Evolutionary conservation across 768 basidiomycete species (phyloP), one percentile per base, ranked within the genome.

Genomic region (Mycena capillaripes): DNA sequence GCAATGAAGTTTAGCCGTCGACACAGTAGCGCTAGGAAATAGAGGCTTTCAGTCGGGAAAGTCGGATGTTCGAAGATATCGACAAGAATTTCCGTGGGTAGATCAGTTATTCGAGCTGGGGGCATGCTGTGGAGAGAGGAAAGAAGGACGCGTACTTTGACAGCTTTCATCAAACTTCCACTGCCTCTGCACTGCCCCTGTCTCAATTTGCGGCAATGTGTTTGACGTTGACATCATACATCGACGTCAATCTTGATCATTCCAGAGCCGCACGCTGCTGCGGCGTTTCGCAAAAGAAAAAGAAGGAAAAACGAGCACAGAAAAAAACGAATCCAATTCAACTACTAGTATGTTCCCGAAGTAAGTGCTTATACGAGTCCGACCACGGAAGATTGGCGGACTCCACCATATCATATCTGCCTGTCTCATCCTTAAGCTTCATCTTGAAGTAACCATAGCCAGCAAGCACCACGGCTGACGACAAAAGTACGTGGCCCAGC

Each of bases 1-100:
- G 66, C 34, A 23, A 68, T 59, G 34, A 27, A 19, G 21, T 68
- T 44, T 11, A 68, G 12, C 23, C 57, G 44, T 21, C 57, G 66
- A n/a, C 21, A 58, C 2, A 68, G 65, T 16, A 55, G 12, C 14
- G 57, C 57, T 38, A 60, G 17, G 17, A 19, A 44, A 30, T 44
- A 44, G 25, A 60, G 58, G 27, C 27, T 29, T 30, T 60, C 40
- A 7, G 5, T 44, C 3, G 38, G 27, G 17, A 60, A 2, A 6
- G 38, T 21, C 3, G 58, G 40, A 30, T 60, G 4, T 10, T 60
- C 27, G 17, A 60, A 27, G 25, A 44, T 30, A 7, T n/a, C 5
- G 3, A 60, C 2, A 0, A 60, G 38, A 14, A 44, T 27, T 29
- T 60, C 58, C 14, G 40, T 44, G 27, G 58, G 42, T 8, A 60